Base-by-base conservation (phyloP, 2,329 filamentous ascomycete species). In the Dothistroma septosporum region DNA sequence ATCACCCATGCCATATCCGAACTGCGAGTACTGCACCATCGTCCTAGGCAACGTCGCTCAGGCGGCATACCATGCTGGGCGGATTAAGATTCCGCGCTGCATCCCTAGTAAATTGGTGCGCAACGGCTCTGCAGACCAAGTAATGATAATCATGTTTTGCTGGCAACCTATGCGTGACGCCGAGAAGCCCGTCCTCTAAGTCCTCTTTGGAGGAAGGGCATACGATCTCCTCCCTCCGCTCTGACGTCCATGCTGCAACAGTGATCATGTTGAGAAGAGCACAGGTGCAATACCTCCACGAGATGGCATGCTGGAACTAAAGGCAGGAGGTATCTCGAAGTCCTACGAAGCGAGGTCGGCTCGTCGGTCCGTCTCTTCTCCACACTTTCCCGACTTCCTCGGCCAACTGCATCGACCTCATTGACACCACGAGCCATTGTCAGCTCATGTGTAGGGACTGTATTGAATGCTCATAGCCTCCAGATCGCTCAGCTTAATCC, bases 11-110 rank as follows among this genome's bases (percentile, higher is more conserved):
- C 83, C 82, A 72, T 82, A 84, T n/a, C 82, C 83, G 60, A 85
- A 85, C 37, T 81, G 79, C 8, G 78, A 78, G 69, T 79, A 78
- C 66, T 81, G 82, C 64, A 81, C 80, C 60, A 84, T 79, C 57
- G 8, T 28, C 24, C 24, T 28, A 28, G 24, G 6, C 24, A 6
- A 6, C 24, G 24, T 2, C 24, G 24, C 3, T 28, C 24, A 28
- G 24, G 24, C 24, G 6, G 24, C 24, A 28, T 28, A 28, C 24
- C 24, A 28, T 28, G 3, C 2, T 28, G 24, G 24, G 24, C 24
- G 6, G 24, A 28, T 28, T 28, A 28, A 2, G 3, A 28, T 28
- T 28, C 24, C 24, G 24, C 24, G 24, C 24, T 28, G 24, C 24
- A 28, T 28, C 6, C 24, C 24, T 6, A 28, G 24, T 28, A 28